These are phyloP conservation scores for Calonectria ilicicola DNA, from an alignment of 2,329 filamentous ascomycete species.

Conservation along the genomic window DNA sequence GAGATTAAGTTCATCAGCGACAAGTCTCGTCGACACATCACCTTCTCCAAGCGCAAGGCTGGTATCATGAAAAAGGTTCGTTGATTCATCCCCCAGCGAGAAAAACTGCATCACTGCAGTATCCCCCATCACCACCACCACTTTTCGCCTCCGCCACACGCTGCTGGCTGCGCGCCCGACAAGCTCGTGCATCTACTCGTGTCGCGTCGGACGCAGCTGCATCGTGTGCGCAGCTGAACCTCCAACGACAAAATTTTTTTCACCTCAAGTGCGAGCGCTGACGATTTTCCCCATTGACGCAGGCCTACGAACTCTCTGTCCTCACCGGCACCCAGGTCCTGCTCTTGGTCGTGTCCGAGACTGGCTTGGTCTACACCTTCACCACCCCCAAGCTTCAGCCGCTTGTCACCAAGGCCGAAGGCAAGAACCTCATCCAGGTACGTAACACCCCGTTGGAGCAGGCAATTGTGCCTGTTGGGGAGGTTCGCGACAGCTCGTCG, in stretches of 20 bases:
- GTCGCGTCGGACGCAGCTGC: slow-evolving; percentile 5
- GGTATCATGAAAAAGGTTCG: slow-evolving; percentile 99
- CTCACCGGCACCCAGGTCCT: slow-evolving; percentile 98
- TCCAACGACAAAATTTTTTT: background rate
- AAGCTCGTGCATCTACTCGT: background rate
- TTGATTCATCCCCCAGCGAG: slow-evolving; percentile 35
- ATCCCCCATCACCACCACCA: background rate
- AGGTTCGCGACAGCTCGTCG: background rate
- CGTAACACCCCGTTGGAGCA: slow-evolving; percentile 44
- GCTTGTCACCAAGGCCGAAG: slow-evolving; percentile 96
- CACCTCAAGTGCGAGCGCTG: slow-evolving; percentile 29
- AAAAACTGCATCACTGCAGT: slow-evolving; percentile 9
- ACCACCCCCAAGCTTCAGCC: slow-evolving; percentile 98
- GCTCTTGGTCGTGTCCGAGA: slow-evolving; percentile 96
- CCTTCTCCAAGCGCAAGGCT: slow-evolving; percentile 99
- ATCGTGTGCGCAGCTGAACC: background rate
- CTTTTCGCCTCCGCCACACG: background rate
- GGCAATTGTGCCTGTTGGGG: background rate
- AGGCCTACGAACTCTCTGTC: slow-evolving; percentile 98
- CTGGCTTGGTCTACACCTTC: slow-evolving; percentile 96
- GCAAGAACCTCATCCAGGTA: slow-evolving; percentile 99
- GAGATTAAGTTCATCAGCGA: slow-evolving; percentile 99
- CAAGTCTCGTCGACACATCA: slow-evolving; percentile 99
- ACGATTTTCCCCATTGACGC: slow-evolving; percentile 32
- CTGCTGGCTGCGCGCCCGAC: background rate